These are phyloP conservation scores for Rauvolfia tetraphylla DNA, from an alignment of 257 asterid genomes.

Conservation along the genomic window DNA sequence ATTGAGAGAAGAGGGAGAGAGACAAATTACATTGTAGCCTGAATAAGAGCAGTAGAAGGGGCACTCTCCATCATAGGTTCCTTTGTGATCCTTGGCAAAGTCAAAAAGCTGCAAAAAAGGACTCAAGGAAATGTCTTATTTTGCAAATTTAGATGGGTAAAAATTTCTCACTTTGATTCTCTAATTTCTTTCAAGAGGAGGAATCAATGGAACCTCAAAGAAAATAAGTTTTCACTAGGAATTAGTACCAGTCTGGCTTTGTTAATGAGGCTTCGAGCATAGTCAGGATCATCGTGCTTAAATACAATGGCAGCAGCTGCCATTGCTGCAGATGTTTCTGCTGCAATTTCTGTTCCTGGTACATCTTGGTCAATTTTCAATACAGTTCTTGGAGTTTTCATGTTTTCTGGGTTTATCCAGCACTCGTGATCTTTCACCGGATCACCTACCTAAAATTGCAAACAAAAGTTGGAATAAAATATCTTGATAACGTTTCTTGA, in stretches of 20 bases:
- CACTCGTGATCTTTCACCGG: constrained; percentile 68
- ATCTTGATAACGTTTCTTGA: background rate
- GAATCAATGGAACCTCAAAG: background rate
- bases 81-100: constrained; percentile 54
- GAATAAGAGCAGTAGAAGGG: constrained; percentile 92
- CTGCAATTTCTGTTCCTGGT: constrained; percentile 85
- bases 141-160: background rate
- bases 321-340: constrained; percentile 72
- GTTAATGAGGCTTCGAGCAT: constrained; percentile 40
- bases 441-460: constrained; percentile 65
- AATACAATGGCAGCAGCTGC: constrained; percentile 69
- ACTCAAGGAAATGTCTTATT: background rate
- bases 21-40: constrained; percentile 55
- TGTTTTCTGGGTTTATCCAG: constrained; percentile 75
- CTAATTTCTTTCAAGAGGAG: background rate
- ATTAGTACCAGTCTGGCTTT: constrained; percentile 38
- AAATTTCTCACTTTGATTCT: background rate
- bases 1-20: background rate
- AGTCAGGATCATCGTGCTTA: constrained; percentile 30
- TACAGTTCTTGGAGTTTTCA: constrained; percentile 61
- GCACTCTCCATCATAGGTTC: constrained; percentile 85
- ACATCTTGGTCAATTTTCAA: constrained; percentile 41
- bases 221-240: background rate
- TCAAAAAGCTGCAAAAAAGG: constrained; percentile 45
- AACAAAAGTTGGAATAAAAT: background rate